Percentiles rank a stretch among this genome's conserved stretches.
Evolutionary conservation across 2,329 filamentous ascomycete genomes (phyloP).

Genomic region (Colletotrichum godetiae): DNA sequence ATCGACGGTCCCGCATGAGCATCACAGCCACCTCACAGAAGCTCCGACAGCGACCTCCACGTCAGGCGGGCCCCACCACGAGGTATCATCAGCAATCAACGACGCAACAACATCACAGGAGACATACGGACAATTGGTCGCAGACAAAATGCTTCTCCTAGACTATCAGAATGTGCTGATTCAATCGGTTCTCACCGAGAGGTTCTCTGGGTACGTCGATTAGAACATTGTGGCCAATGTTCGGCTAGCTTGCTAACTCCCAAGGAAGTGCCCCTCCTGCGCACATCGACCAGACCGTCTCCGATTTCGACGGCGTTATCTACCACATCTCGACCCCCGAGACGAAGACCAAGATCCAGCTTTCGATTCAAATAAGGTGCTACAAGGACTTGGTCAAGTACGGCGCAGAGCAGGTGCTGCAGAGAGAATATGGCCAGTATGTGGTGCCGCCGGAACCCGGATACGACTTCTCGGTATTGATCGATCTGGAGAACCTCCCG

Average conservation of each 20-base stretch:
- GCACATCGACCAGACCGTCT: constrained; percentile 97
- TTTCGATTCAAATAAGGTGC: constrained; percentile 96
- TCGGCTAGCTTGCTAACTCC: constrained; percentile 50
- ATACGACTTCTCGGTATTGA: constrained; percentile 93
- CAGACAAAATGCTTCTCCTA: constrained; percentile 82
- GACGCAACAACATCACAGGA: constrained; percentile 26
- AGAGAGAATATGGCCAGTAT: constrained; percentile 94
- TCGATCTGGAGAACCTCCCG: constrained; percentile 91
- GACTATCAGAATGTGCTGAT: constrained; percentile 99
- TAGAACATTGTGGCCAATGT: constrained; percentile 26
- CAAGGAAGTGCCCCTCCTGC: constrained; percentile 78
- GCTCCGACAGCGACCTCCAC: constrained; percentile 36
- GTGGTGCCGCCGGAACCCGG: constrained; percentile 88
- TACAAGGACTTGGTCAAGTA: constrained; percentile 93
- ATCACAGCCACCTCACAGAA: constrained; percentile 32
- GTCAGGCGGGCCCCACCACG: constrained; percentile 36
- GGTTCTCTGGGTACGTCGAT: constrained; percentile 81
- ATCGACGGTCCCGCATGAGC: constrained; percentile 14
- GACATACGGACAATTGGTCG: constrained; percentile 21
- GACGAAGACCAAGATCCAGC: constrained; percentile 90
- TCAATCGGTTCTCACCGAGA: constrained; percentile 93
- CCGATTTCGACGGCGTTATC: constrained; percentile 98
- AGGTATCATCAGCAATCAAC: constrained; percentile 36
- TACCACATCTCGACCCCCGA: constrained; percentile 99
- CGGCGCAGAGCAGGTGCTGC: constrained; percentile 89